Evolutionary conservation across 441 rosid species (phyloP).

Genomic region (Mallotus repandus): DNA sequence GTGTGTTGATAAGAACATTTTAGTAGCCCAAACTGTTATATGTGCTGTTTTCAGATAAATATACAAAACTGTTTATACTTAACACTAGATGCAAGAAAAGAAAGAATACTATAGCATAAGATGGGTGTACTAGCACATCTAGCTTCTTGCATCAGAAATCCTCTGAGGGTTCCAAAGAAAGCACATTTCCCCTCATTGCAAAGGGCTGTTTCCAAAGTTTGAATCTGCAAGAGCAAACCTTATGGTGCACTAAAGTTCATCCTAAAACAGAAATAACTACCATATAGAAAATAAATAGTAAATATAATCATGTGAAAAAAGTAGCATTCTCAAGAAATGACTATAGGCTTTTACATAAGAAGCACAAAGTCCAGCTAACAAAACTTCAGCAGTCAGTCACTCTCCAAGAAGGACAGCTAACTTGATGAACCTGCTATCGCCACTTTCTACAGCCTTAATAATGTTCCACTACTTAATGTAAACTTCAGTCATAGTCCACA

Average conservation of each 20-base stretch:
- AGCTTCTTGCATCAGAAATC: background rate
- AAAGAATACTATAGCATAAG: background rate
- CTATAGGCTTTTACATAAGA: too few species aligned
- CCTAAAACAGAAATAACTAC: background rate
- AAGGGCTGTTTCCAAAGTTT: background rate
- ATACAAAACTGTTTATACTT: background rate
- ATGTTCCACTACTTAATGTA: background rate
- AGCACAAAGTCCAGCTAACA: background rate
- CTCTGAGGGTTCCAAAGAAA: background rate
- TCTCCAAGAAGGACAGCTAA: background rate
- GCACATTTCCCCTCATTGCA: background rate
- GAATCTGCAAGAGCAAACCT: background rate
- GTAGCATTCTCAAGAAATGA: too few species aligned
- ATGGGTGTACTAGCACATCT: background rate
- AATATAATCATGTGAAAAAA: too few species aligned
- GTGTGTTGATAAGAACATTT: too few species aligned
- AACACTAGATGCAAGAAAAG: background rate
- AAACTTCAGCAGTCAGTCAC: background rate
- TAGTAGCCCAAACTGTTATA: background rate
- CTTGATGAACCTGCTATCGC: background rate
- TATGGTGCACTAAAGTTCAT: background rate
- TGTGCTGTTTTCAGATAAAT: background rate
- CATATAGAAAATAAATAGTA: too few species aligned
- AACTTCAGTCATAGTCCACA: background rate
- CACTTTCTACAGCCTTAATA: background rate